These are phyloP conservation scores for Crithidia bombi DNA, from an alignment of 208 protist species.

Conservation along the genomic window DNA sequence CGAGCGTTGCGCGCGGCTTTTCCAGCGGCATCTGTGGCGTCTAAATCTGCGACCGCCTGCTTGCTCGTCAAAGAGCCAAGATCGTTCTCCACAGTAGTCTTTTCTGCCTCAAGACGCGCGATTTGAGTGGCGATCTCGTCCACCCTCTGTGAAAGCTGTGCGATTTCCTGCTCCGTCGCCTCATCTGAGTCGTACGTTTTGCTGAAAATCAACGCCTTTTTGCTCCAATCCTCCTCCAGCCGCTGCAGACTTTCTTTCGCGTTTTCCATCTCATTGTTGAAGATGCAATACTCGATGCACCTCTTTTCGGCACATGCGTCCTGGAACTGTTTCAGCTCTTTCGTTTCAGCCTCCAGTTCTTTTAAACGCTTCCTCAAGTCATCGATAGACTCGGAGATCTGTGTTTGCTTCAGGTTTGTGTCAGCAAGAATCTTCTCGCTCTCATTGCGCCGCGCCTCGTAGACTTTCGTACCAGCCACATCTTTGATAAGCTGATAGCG, in stretches of 20 bases:
- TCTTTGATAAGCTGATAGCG: slow-evolving; percentile 98
- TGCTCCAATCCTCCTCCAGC: slow-evolving; percentile 64
- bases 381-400: slow-evolving; percentile 91
- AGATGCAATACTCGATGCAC: slow-evolving; percentile 94
- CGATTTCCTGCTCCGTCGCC: slow-evolving; percentile 53
- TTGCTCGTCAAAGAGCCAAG: slow-evolving; percentile 48
- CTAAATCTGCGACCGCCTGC: slow-evolving; percentile 70
- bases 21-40: slow-evolving; percentile 59
- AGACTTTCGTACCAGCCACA: slow-evolving; percentile 98
- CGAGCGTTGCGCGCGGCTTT: slow-evolving; percentile 43
- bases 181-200: slow-evolving; percentile 49
- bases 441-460: slow-evolving; percentile 95
- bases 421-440: slow-evolving; percentile 95
- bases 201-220: slow-evolving; percentile 43
- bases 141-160: slow-evolving; percentile 39
- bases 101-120: slow-evolving; percentile 57
- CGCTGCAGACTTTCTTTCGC: slow-evolving; percentile 57
- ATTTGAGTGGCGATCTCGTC: slow-evolving; percentile 47
- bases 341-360: slow-evolving; percentile 96
- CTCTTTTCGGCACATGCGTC: slow-evolving; percentile 89
- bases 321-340: slow-evolving; percentile 95
- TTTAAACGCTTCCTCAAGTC: slow-evolving; percentile 93
- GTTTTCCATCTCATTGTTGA: slow-evolving; percentile 66
- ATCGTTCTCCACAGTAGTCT: slow-evolving; percentile 65
- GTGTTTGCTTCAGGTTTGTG: slow-evolving; percentile 76